These are phyloP conservation scores for Exophiala bonariae DNA, from an alignment of 2,329 filamentous ascomycete species.

Conservation along the genomic window DNA sequence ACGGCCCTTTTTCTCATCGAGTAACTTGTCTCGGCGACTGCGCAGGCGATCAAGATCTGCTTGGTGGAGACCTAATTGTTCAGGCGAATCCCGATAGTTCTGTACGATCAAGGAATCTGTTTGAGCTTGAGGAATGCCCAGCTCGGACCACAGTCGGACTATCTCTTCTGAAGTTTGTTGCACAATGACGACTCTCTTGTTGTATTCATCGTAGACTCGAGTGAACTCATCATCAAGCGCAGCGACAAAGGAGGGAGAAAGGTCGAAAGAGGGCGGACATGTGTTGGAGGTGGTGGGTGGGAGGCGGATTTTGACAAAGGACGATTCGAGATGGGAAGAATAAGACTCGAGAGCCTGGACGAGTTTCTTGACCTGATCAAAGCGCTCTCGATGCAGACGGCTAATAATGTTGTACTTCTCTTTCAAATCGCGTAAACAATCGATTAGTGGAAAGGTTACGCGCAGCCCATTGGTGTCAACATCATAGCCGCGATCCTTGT, in stretches of 20 bases:
- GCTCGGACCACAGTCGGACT: conserved; percentile 91
- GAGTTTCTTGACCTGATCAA: conserved; percentile 94
- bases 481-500: conserved; percentile 63
- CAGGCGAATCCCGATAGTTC: conserved; percentile 83
- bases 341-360: conserved; percentile 93
- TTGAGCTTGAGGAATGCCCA: conserved; percentile 90
- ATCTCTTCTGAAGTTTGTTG: conserved; percentile 77
- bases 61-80: conserved; percentile 89
- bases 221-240: conserved; percentile 89
- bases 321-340: conserved; percentile 88
- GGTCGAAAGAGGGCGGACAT: conserved; percentile 80
- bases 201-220: conserved; percentile 95
- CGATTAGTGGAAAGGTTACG: conserved; percentile 78
- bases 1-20: conserved; percentile 83
- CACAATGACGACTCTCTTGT: conserved; percentile 74
- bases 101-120: conserved; percentile 86
- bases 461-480: conserved; percentile 67
- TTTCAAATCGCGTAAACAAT: conserved; percentile 76
- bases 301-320: conserved; percentile 80
- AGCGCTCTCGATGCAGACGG: conserved; percentile 84
- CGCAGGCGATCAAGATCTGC: conserved; percentile 76
- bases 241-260: conserved; percentile 86
- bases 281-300: conserved; percentile 79
- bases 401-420: conserved; percentile 81
- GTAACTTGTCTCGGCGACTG: conserved; percentile 74